A percentile compares a stretch with the other conserved stretches of the same genome.
Evolutionary conservation across 345 rosid genomes (phyloP).

Genomic region (Rhodomyrtus tomentosa): DNA sequence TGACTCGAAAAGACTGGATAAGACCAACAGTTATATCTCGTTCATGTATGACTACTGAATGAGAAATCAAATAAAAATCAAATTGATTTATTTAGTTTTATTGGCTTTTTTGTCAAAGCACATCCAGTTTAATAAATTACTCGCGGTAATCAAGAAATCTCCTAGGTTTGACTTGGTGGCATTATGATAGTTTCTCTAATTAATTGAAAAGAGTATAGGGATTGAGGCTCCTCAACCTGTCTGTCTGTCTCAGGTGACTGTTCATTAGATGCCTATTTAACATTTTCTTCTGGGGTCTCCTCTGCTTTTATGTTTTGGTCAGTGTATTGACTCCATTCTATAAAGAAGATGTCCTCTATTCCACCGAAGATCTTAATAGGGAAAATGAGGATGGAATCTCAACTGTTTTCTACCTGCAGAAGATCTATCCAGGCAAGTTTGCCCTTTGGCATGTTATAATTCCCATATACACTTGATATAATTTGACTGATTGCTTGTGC

Average conservation of each 20-base stretch:
- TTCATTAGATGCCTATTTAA: background rate
- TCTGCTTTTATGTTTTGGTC: background rate
- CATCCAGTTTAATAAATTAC: background rate
- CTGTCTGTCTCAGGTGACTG: background rate
- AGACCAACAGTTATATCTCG: background rate
- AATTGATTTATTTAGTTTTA: background rate
- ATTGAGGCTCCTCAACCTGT: background rate
- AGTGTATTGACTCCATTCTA: slow-evolving; percentile 94
- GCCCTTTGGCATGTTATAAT: background rate
- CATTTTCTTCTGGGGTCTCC: slow-evolving; percentile 1
- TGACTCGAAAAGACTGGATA: background rate
- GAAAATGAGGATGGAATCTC: slow-evolving; percentile 96
- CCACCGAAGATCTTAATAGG: slow-evolving; percentile 59
- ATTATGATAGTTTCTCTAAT: background rate
- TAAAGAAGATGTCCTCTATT: slow-evolving; percentile 81
- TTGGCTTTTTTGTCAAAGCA: background rate
- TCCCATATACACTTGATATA: background rate
- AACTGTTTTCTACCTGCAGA: slow-evolving; percentile 69
- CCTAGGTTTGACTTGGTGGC: background rate
- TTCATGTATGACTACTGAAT: background rate
- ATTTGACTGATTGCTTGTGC: background rate
- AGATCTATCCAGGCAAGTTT: slow-evolving; percentile 79
- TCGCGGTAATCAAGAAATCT: background rate
- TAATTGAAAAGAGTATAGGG: background rate
- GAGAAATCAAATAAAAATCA: background rate